Evolutionary conservation across 2,329 filamentous ascomycete genomes (phyloP).

Genomic region (Penicillium digitatum): DNA sequence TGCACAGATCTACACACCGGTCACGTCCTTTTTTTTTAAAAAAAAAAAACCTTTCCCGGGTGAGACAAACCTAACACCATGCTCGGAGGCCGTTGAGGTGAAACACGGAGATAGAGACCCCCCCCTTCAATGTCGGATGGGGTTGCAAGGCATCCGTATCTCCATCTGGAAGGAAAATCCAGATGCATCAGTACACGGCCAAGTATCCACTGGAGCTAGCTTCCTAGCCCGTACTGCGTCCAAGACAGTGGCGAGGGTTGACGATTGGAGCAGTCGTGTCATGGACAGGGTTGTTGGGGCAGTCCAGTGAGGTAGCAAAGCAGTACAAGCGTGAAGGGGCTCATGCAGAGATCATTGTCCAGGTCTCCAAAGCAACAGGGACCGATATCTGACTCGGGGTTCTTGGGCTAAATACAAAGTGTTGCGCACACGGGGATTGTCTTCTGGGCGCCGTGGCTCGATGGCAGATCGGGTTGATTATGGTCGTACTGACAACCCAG

Average conservation of each 20-base stretch:
- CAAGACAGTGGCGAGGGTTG: neutral
- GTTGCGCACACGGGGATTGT: neutral
- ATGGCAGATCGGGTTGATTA: conserved; percentile 1
- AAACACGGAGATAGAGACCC: conserved; percentile 10
- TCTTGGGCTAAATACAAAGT: neutral
- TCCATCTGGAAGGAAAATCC: neutral
- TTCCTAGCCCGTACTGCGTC: neutral
- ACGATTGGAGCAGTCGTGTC: neutral
- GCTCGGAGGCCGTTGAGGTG: conserved; percentile 19
- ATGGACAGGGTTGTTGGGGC: neutral
- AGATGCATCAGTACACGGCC: neutral
- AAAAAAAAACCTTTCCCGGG: no score
- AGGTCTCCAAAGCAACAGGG: neutral
- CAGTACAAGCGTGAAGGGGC: neutral
- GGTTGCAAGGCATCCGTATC: neutral
- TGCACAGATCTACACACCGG: neutral
- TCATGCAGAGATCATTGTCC: neutral
- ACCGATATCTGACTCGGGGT: neutral
- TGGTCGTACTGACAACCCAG: conserved; percentile 15
- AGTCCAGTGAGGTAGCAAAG: neutral
- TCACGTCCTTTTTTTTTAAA: neutral
- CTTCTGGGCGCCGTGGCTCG: conserved; percentile 1
- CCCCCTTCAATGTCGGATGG: neutral
- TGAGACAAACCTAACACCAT: neutral
- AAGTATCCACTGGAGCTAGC: neutral